Percentiles rank a stretch among this genome's conserved stretches.
Conservation (phyloP, 2,329 filamentous ascomycete species). For the Didymella exigua region DNA sequence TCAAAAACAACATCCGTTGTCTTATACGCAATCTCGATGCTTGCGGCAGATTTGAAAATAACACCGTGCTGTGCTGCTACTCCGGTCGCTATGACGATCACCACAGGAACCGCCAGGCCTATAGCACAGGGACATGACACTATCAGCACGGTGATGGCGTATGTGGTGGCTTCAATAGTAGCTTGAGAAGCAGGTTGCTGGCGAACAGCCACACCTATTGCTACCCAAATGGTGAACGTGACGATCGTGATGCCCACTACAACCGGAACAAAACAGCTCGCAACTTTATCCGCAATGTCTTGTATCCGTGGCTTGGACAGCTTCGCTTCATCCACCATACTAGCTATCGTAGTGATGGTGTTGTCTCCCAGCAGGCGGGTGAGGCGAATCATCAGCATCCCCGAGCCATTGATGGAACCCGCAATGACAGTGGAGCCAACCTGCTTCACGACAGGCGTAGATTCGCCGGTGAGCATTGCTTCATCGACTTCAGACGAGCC, state of each 20-base stretch:
- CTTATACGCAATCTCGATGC: constrained; percentile 67
- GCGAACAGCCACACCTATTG: constrained; percentile 56
- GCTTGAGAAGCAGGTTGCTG: constrained; percentile 54
- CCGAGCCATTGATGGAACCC: constrained; percentile 64
- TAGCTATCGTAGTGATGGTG: constrained; percentile 71
- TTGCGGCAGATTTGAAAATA: constrained; percentile 70
- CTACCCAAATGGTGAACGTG: constrained; percentile 69
- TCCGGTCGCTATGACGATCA: constrained; percentile 73
- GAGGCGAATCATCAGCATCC: constrained; percentile 57
- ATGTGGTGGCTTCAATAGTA: constrained; percentile 68
- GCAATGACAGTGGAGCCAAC: constrained; percentile 64
- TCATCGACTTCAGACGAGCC: constrained; percentile 73
- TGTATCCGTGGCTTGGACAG: constrained; percentile 72
- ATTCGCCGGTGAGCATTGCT: constrained; percentile 79
- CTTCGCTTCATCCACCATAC: constrained; percentile 74
- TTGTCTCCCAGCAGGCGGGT: constrained; percentile 71
- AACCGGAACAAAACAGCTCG: constrained; percentile 71
- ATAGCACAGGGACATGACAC: constrained; percentile 82
- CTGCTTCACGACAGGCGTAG: constrained; percentile 63
- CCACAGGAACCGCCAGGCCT: constrained; percentile 77
- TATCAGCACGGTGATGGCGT: constrained; percentile 73
- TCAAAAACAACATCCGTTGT: constrained; percentile 74
- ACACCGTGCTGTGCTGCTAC: constrained; percentile 68
- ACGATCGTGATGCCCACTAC: constrained; percentile 63
- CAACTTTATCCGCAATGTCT: constrained; percentile 69